Evolutionary conservation across 2,329 filamentous ascomycete species (phyloP).

Genomic region (Fusarium albidum): DNA sequence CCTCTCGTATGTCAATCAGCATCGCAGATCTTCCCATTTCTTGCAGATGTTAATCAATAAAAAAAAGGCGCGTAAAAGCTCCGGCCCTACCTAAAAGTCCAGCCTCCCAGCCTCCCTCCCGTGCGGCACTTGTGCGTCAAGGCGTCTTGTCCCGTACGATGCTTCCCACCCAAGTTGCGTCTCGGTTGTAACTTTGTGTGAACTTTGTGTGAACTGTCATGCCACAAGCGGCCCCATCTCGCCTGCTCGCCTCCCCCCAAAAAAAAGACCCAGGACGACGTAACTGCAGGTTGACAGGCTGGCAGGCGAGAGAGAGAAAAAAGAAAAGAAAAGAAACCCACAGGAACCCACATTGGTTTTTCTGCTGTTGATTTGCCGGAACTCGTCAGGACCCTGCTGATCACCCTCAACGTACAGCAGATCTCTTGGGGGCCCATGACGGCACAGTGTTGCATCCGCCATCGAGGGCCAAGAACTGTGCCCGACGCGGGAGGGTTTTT

Average conservation of each 20-base stretch:
- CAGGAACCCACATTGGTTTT: slow-evolving; percentile 1
- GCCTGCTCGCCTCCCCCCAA: slow-evolving; percentile 9
- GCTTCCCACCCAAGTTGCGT: slow-evolving; percentile 10
- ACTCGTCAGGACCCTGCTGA: slow-evolving; percentile 33
- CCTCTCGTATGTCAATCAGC: slow-evolving; percentile 30
- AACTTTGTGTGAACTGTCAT: slow-evolving; percentile 18
- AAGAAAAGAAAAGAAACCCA: slow-evolving; percentile 6
- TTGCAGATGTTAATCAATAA: slow-evolving; percentile 13
- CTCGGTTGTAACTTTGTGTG: no score
- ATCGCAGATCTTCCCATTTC: slow-evolving; percentile 25
- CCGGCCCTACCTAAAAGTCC: slow-evolving; percentile 4
- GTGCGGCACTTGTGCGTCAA: slow-evolving; percentile 14
- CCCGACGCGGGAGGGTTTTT: slow-evolving; percentile 6
- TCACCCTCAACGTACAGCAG: slow-evolving; percentile 33
- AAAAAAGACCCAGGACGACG: no score
- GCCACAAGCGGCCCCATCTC: slow-evolving; percentile 12
- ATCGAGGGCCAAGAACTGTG: slow-evolving; percentile 13
- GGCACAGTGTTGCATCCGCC: slow-evolving; percentile 12
- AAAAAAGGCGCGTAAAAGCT: slow-evolving; percentile 12
- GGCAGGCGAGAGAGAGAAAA: slow-evolving; percentile 4
- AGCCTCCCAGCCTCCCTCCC: neutral
- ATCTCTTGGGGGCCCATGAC: slow-evolving; percentile 10
- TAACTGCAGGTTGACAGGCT: no score
- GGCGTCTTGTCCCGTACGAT: slow-evolving; percentile 10
- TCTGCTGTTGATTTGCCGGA: slow-evolving; percentile 24